Conservation (phyloP, 2,329 filamentous ascomycete genomes). For the Ilyonectria robusta region DNA sequence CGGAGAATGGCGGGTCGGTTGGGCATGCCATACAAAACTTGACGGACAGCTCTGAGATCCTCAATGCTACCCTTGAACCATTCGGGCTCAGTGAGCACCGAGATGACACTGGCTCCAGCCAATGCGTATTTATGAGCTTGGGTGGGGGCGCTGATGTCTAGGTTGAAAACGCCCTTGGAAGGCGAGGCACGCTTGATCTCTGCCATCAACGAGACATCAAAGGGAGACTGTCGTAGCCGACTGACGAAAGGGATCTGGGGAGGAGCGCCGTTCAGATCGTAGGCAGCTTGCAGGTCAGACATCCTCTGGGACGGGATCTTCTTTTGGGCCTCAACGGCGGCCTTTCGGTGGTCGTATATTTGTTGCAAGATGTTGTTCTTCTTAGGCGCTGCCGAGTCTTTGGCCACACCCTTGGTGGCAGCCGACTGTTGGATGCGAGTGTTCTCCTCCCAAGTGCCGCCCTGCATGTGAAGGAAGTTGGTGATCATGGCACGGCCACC, state of each 20-base stretch:
- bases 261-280: conserved; percentile 86
- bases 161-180: conserved; percentile 93
- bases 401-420: conserved; percentile 43
- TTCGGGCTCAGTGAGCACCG: conserved; percentile 97
- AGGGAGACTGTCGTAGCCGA: conserved; percentile 85
- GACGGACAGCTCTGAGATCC: conserved; percentile 87
- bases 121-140: conserved; percentile 94
- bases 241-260: conserved; percentile 85
- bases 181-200: conserved; percentile 98
- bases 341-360: conserved; percentile 88
- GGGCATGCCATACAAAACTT: conserved; percentile 90
- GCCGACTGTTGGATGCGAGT: conserved; percentile 66
- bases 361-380: conserved; percentile 90
- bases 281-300: conserved; percentile 87
- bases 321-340: conserved; percentile 85
- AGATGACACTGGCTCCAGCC: conserved; percentile 96
- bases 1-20: conserved; percentile 92
- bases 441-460: conserved; percentile 93
- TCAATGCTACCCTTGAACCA: conserved; percentile 99
- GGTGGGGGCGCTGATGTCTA: conserved; percentile 87
- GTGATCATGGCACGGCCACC: conserved; percentile 90
- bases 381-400: conserved; percentile 59
- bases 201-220: conserved; percentile 93
- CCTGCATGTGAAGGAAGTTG: conserved; percentile 90
- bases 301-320: conserved; percentile 86